Percentiles rank a stretch among this genome's conserved stretches.
These are phyloP conservation scores for Crotalaria pallida DNA, from an alignment of 306 rosid genomes.

Conservation along the genomic window DNA sequence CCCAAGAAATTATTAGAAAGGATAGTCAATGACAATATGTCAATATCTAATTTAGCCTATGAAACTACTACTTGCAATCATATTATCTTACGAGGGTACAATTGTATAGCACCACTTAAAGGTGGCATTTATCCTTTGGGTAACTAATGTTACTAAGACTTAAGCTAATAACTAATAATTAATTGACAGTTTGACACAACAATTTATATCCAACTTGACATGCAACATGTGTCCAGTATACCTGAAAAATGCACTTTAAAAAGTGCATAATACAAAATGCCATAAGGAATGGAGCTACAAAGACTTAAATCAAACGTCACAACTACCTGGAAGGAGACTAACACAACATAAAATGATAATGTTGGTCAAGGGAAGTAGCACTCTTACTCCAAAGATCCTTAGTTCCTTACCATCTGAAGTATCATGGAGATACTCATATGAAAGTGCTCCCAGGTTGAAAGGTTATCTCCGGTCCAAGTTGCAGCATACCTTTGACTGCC, in stretches of 20 bases:
- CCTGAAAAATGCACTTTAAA: neutral
- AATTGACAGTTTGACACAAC: slow-evolving; percentile 14
- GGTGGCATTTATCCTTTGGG: neutral
- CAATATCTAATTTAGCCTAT: neutral
- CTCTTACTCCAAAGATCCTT: slow-evolving; percentile 26
- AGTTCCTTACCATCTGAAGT: slow-evolving; percentile 79
- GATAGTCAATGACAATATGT: neutral
- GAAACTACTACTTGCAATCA: neutral
- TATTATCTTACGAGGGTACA: neutral
- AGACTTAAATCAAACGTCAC: neutral
- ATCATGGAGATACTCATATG: slow-evolving; percentile 97
- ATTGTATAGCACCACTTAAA: neutral
- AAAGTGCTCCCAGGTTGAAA: slow-evolving; percentile 92
- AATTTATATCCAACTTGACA: neutral
- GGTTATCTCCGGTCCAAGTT: slow-evolving; percentile 94
- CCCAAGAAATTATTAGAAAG: slow-evolving; percentile 9
- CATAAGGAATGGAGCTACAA: neutral
- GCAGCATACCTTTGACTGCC: slow-evolving; percentile 98
- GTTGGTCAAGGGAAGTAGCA: slow-evolving; percentile 13
- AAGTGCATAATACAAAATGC: neutral
- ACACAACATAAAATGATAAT: slow-evolving; percentile 14
- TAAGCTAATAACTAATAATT: slow-evolving; percentile 8
- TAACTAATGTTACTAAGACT: slow-evolving; percentile 2
- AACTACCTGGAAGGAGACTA: neutral
- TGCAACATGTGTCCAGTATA: neutral